Percentiles rank a stretch among this genome's conserved stretches.
Conservation (phyloP, 345 rosid genomes). For the Trapa bicornis region DNA sequence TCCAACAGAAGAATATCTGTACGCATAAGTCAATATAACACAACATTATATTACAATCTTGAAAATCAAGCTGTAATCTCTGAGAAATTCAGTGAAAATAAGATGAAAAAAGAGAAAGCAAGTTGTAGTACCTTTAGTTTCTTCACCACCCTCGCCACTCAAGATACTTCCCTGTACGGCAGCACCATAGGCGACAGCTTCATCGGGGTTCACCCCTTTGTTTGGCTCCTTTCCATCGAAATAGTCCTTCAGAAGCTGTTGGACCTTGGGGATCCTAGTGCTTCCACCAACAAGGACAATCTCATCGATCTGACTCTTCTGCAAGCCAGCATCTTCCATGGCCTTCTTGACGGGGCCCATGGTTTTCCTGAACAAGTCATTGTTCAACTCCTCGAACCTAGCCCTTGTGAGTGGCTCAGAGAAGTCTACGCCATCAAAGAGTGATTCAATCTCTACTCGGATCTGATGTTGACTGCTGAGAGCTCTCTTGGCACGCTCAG, state of each 20-base stretch:
- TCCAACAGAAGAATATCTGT: constrained; percentile 17
- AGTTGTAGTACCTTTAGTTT: constrained; percentile 68
- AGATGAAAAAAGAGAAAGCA: not conserved
- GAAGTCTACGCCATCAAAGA: too few relatives aligned
- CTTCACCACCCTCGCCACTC: constrained; percentile 99
- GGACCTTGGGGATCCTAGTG: constrained; percentile 97
- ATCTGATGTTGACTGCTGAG: constrained; percentile 57
- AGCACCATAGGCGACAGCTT: constrained; percentile 98
- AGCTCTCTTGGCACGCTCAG: constrained; percentile 49
- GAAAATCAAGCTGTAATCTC: too few relatives aligned
- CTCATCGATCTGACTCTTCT: constrained; percentile 62
- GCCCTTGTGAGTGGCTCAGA: too few relatives aligned
- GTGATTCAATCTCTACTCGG: constrained; percentile 1
- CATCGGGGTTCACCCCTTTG: constrained; percentile 99
- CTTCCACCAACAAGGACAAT: constrained; percentile 98
- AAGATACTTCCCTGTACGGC: constrained; percentile 97
- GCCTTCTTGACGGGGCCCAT: too few relatives aligned
- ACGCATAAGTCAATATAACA: not conserved
- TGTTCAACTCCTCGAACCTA: too few relatives aligned
- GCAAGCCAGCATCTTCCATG: too few relatives aligned
- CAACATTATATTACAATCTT: not conserved
- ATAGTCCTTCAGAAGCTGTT: constrained; percentile 88
- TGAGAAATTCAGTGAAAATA: not conserved
- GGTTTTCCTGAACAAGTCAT: too few relatives aligned
- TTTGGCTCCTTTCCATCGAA: constrained; percentile 97